Conservation (phyloP, 345 rosid genomes). For the Citrus sp. region DNA sequence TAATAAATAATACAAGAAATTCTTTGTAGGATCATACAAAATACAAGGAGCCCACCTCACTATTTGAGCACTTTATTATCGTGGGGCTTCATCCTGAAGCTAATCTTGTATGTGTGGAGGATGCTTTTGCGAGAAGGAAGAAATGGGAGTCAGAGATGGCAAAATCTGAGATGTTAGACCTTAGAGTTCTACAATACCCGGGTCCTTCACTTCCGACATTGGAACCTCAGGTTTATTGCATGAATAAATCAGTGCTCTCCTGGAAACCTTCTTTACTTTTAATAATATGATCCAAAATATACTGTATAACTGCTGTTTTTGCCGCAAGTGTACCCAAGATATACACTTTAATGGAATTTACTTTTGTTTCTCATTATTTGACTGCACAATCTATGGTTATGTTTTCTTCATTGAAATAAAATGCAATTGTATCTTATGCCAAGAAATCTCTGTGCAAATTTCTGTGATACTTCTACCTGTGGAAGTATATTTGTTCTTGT, state of each 20-base stretch:
- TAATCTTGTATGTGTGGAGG: constrained; percentile 72
- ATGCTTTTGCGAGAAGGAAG: constrained; percentile 76
- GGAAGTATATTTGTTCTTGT: not conserved
- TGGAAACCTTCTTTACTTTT: not conserved
- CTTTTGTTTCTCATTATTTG: not conserved
- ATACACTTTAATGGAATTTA: not conserved
- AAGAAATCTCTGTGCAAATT: not conserved
- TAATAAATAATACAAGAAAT: constrained; percentile 16
- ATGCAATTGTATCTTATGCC: not conserved
- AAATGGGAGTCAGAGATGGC: constrained; percentile 73
- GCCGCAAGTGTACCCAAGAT: not conserved
- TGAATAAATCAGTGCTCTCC: not conserved
- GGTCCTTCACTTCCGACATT: constrained; percentile 73
- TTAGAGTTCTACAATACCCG: constrained; percentile 41
- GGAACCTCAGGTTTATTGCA: constrained; percentile 80
- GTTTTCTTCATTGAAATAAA: not conserved
- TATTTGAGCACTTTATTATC: constrained; percentile 86
- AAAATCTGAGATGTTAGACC: constrained; percentile 53
- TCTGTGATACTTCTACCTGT: not conserved
- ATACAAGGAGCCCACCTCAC: constrained; percentile 66
- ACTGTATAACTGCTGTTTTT: not conserved
- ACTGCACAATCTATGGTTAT: not conserved
- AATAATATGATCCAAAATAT: not conserved
- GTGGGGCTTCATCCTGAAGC: constrained; percentile 87
- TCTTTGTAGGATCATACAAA: constrained; percentile 60